phyloP scores from a whole-genome alignment of 768 basidiomycete genomes.

The Chiua virens region DNA sequence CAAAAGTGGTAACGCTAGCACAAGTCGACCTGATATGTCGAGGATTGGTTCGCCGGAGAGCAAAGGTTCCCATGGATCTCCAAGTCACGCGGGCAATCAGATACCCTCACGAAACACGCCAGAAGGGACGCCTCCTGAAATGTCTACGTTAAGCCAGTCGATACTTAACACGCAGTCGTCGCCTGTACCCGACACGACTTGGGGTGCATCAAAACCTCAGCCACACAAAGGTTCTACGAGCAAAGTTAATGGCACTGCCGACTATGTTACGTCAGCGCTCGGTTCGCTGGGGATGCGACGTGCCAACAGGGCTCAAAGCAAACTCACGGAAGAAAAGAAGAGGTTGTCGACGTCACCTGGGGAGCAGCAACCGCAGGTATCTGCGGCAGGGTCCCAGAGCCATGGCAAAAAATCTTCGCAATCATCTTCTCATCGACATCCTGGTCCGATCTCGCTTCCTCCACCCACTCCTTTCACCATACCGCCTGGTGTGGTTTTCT shows the following conservation, averaged over 20 bases:
- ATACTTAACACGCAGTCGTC: constrained; percentile 11
- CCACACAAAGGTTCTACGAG: constrained; percentile 7
- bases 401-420: constrained; percentile 18
- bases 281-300: constrained; percentile 32
- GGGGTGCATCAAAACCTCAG: constrained; percentile 17
- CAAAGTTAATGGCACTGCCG: constrained; percentile 18
- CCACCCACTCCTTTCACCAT: constrained; percentile 52
- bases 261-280: constrained; percentile 21
- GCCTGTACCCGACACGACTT: constrained; percentile 8
- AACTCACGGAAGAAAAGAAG: constrained; percentile 26
- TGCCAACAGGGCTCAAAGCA: constrained; percentile 22
- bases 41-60: constrained; percentile 19
- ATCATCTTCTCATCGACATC: constrained; percentile 50
- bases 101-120: constrained; percentile 6
- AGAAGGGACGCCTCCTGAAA: constrained; percentile 5
- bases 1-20: background rate
- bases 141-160: constrained; percentile 12
- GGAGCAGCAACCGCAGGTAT: constrained; percentile 18
- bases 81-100: constrained; percentile 2
- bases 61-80: constrained; percentile 4
- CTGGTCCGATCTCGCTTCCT: constrained; percentile 69
- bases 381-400: constrained; percentile 10
- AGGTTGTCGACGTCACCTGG: constrained; percentile 4
- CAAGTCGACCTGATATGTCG: constrained; percentile 12
- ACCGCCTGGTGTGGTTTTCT: constrained; percentile 34